A percentile compares a stretch with the other conserved stretches of the same genome.
Evolutionary conservation across 2,329 filamentous ascomycete genomes (phyloP).

Genomic region (Lachnellula arida): DNA sequence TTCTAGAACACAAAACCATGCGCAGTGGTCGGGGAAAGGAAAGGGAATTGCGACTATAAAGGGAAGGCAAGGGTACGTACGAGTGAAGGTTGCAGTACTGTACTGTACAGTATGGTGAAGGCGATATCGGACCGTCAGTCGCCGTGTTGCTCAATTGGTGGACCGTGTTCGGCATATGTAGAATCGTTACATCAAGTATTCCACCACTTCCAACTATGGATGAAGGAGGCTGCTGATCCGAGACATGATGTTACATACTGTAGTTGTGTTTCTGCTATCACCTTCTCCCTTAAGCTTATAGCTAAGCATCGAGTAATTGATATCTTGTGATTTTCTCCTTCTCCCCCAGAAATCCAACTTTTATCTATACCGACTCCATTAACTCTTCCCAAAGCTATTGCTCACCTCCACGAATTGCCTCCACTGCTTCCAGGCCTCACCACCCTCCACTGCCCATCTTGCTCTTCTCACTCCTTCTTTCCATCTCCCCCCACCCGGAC

Average conservation of each 20-base stretch:
- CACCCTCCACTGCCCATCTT: slow-evolving; percentile 81
- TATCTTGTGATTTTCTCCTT: too few species aligned
- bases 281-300: too few species aligned
- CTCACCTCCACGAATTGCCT: slow-evolving; percentile 75
- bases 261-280: too few species aligned
- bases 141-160: slow-evolving; percentile 5
- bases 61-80: neutral
- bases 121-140: slow-evolving; percentile 18
- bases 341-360: neutral
- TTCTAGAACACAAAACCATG: neutral
- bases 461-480: slow-evolving; percentile 90
- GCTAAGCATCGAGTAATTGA: too few species aligned
- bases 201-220: too few species aligned
- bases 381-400: slow-evolving; percentile 22
- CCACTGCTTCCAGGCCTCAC: slow-evolving; percentile 81
- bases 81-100: neutral
- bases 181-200: too few species aligned
- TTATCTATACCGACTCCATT: neutral
- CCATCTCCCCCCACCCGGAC: slow-evolving; percentile 84
- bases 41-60: neutral
- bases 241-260: too few species aligned
- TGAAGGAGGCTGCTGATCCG: too few species aligned
- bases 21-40: too few species aligned
- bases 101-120: neutral
- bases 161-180: neutral